Conservation (phyloP, 2,329 filamentous ascomycete genomes). For the Drechslerella stenobrocha region DNA sequence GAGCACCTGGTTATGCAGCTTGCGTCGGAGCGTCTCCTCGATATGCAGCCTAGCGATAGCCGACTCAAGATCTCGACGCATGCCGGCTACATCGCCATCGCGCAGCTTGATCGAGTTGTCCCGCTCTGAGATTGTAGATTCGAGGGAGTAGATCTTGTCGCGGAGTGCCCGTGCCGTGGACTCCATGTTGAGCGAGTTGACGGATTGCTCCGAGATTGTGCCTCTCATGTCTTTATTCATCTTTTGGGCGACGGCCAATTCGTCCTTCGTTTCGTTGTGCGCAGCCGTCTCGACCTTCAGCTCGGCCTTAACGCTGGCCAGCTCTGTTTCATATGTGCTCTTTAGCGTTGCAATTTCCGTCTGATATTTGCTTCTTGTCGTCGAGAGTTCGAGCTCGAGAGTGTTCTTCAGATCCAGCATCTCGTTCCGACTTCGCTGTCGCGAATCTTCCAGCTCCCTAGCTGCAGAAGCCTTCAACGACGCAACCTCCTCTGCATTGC, state of each 20-base stretch:
- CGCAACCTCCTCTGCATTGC: slow-evolving; percentile 54
- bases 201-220: slow-evolving; percentile 65
- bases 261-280: slow-evolving; percentile 55
- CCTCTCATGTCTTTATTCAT: slow-evolving; percentile 64
- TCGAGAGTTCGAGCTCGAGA: slow-evolving; percentile 59
- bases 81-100: slow-evolving; percentile 77
- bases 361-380: slow-evolving; percentile 31
- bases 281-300: slow-evolving; percentile 40
- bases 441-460: slow-evolving; percentile 59
- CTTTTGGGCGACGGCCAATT: slow-evolving; percentile 66
- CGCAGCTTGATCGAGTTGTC: slow-evolving; percentile 82
- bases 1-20: slow-evolving; percentile 96
- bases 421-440: slow-evolving; percentile 62
- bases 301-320: slow-evolving; percentile 31
- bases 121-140: slow-evolving; percentile 86
- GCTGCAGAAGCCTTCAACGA: slow-evolving; percentile 68
- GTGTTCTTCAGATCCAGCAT: slow-evolving; percentile 58
- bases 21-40: slow-evolving; percentile 86
- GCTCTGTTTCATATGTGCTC: slow-evolving; percentile 35
- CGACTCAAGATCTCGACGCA: slow-evolving; percentile 68
- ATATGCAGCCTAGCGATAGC: slow-evolving; percentile 81
- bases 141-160: slow-evolving; percentile 83
- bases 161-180: slow-evolving; percentile 73
- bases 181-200: slow-evolving; percentile 70
- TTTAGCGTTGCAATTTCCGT: slow-evolving; percentile 44